A percentile compares a stretch with the other conserved stretches of the same genome.
Conservation (phyloP, 1,284 basidiomycete species). For the Irpex lacteus region DNA sequence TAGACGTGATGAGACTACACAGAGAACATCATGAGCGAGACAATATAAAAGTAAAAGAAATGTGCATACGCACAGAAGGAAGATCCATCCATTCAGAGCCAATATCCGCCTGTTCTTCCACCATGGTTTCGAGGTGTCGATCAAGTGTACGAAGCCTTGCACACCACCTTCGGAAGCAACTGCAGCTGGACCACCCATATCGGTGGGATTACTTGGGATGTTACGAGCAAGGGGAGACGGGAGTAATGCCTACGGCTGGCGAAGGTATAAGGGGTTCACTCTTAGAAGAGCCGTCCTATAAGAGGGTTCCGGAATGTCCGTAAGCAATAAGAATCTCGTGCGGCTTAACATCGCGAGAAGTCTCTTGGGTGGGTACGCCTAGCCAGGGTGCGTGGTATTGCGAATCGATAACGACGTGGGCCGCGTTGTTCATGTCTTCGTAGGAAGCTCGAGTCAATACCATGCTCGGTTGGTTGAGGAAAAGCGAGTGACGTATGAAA, state of each 20-base stretch:
- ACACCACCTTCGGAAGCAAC: slow-evolving; percentile 16
- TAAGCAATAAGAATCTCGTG: not conserved
- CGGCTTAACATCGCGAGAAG: slow-evolving; percentile 1
- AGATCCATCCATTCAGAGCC: slow-evolving; percentile 60
- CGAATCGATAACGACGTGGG: not conserved
- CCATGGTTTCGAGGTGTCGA: slow-evolving; percentile 27
- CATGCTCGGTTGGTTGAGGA: not conserved
- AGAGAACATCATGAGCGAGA: not conserved
- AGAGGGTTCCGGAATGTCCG: not conserved
- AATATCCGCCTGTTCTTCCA: slow-evolving; percentile 40
- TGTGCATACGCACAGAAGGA: slow-evolving; percentile 39
- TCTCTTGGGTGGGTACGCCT: not conserved
- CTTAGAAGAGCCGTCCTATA: not conserved
- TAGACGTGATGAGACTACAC: slow-evolving; percentile 64
- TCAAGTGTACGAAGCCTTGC: slow-evolving; percentile 23
- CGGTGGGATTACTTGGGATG: not conserved
- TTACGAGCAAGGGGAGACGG: not conserved
- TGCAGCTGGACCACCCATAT: slow-evolving; percentile 29
- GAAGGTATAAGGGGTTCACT: not conserved
- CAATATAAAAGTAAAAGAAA: not conserved
- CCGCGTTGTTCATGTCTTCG: not conserved
- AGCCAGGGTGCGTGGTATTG: not conserved
- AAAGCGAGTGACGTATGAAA: not conserved
- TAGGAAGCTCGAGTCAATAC: not conserved
- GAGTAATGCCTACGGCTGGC: not conserved